Percentiles rank a stretch among this genome's conserved stretches.
phyloP scores from a whole-genome alignment of 345 rosid genomes.

The Eucalyptus sp. region DNA sequence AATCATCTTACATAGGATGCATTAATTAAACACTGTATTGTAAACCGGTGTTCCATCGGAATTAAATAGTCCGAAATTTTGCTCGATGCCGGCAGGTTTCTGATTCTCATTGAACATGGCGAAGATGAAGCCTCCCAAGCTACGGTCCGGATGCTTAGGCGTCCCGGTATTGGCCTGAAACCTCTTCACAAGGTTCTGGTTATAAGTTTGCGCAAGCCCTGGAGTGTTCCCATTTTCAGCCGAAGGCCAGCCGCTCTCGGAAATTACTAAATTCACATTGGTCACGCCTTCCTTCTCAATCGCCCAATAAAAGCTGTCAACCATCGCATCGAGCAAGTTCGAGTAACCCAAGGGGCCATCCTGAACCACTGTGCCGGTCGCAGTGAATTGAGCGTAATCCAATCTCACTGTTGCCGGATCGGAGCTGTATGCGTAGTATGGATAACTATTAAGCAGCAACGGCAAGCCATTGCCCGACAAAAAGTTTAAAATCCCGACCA shows the following conservation, averaged over 20 bases:
- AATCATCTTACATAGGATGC: background rate
- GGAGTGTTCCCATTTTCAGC: background rate
- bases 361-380: background rate
- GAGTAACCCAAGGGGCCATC: background rate
- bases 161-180: background rate
- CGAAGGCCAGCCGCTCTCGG: constrained; percentile 9
- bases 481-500: background rate
- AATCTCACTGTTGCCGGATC: background rate
- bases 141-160: background rate
- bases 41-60: background rate
- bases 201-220: background rate
- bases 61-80: background rate
- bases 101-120: background rate
- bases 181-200: background rate
- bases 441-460: background rate
- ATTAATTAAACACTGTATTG: background rate
- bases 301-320: background rate
- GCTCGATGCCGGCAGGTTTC: background rate
- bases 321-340: background rate
- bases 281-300: background rate
- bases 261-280: background rate
- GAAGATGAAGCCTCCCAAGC: background rate
- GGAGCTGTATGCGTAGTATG: background rate
- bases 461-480: background rate
- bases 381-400: background rate